Evolutionary conservation across 257 asterid species (phyloP), one percentile per base, ranked within the genome.

Genomic region (Galeopsis tetrahit): DNA sequence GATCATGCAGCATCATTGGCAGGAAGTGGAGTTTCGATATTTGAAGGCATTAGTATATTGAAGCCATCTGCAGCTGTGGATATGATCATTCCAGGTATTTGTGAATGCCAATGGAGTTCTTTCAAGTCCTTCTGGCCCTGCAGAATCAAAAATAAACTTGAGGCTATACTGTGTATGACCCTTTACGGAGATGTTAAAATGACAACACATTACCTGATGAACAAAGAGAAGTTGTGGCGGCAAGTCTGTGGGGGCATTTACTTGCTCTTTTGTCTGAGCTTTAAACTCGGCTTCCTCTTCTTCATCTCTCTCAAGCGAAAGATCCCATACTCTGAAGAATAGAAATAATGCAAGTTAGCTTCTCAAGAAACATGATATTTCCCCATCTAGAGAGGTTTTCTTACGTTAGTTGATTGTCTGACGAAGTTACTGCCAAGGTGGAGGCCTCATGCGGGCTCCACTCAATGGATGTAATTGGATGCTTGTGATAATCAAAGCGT

Each of bases 101-200:
- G 97, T 17, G 96, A 60, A 71, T 94, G 97, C 99, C 97, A 94
- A 46, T 88, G 99, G 57, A 94, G 77, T 83, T 94, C 99, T 82
- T 91, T 94, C 95, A 91, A 83, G 83, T 91, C 96, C 85, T 84
- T 94, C 74, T 89, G 99, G 13, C 99, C 99, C 99, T 94, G 96
- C 81, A 68, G 9, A 32, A 49, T 48, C 35, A 35, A 58, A 34
- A 40, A 70, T 14, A 42, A 28, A 15, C 34, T 17, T 31, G 32
- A 66, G 70, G 57, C 6, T 33, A 36, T 21, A 74, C 38, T 13
- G 51, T 52, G 17, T 17, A 49, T 11, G 51, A 51, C 48, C 14
- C 32, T 39, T 35, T 10, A 56, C 17, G 6, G 33, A 63, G 10
- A 4, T 4, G 5, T 48, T 46, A 53, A 34, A 73, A 8, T 59